Evolutionary conservation across 495 filamentous ascomycete genomes (phyloP).

Genomic region (Lichenothelia convexa): DNA sequence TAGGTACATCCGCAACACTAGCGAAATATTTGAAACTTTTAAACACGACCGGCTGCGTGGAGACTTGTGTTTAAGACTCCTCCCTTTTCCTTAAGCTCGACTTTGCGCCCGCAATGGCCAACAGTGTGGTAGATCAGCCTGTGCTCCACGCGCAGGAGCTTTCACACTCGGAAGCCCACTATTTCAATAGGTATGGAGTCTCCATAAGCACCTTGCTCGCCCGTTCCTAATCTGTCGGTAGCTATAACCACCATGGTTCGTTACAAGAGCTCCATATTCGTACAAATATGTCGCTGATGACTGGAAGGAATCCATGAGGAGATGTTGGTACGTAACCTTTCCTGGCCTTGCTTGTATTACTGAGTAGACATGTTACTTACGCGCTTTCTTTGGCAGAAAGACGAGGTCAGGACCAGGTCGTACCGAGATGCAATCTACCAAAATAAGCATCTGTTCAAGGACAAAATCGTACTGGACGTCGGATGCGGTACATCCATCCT

Average conservation of each 20-base stretch:
- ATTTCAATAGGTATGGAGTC: constrained; percentile 77
- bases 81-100: background rate
- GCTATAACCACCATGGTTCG: constrained; percentile 92
- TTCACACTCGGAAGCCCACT: constrained; percentile 73
- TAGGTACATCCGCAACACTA: background rate
- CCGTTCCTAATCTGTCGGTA: constrained; percentile 26
- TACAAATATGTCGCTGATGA: constrained; percentile 10
- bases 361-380: background rate
- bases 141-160: constrained; percentile 14
- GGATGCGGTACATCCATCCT: constrained; percentile 88
- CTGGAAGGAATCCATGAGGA: constrained; percentile 80
- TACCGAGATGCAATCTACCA: constrained; percentile 96
- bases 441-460: constrained; percentile 90
- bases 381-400: constrained; percentile 44
- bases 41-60: too few relatives aligned
- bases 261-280: constrained; percentile 9
- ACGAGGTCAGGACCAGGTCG: constrained; percentile 86
- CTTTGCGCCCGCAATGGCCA: constrained; percentile 12
- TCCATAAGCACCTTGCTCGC: constrained; percentile 8
- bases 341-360: background rate
- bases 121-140: constrained; percentile 9
- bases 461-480: constrained; percentile 94
- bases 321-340: constrained; percentile 62
- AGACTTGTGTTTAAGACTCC: too few relatives aligned
- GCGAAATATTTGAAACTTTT: background rate